Evolutionary conservation across 768 basidiomycete genomes (phyloP).

Genomic region (Leucocoprinus leucothites): DNA sequence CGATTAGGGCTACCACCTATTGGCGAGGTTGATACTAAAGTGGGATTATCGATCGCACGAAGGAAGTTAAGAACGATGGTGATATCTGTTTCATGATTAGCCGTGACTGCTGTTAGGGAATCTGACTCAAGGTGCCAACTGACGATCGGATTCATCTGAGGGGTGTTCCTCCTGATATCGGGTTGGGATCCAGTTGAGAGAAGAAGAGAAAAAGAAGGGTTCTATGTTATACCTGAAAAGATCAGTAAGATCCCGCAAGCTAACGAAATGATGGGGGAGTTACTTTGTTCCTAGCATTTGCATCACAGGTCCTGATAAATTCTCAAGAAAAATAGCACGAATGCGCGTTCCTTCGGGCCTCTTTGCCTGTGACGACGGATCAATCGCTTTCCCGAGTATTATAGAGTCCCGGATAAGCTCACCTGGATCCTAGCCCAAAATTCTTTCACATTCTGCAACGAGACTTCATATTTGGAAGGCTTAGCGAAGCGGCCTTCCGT

Average conservation of each 20-base stretch:
- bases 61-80: conserved; percentile 51
- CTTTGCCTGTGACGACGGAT: background rate
- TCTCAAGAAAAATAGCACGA: conserved; percentile 48
- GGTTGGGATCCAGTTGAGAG: conserved; percentile 60
- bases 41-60: conserved; percentile 16
- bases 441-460: conserved; percentile 16
- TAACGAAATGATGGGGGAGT: too few relatives aligned
- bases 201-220: conserved; percentile 62
- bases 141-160: conserved; percentile 45
- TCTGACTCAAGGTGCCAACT: conserved; percentile 12
- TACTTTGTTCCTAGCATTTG: conserved; percentile 57
- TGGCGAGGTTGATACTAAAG: background rate
- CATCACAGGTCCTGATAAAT: conserved; percentile 44
- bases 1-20: background rate
- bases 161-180: conserved; percentile 50
- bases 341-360: conserved; percentile 28
- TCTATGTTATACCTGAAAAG: conserved; percentile 47
- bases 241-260: background rate
- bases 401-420: background rate
- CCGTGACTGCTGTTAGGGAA: too few relatives aligned
- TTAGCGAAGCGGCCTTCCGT: conserved; percentile 30
- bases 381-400: background rate
- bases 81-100: conserved; percentile 35
- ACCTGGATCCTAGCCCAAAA: conserved; percentile 30
- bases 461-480: conserved; percentile 17